These are phyloP conservation scores for Citrus sinensis DNA, from an alignment of 345 rosid genomes.

Conservation along the genomic window DVS_A1.0 CM039163.1:49164001-49164500, in stretches of 20 bases:
- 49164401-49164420: neutral
- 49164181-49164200: conserved; percentile 27
- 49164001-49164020: too few species aligned
- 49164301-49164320: conserved; percentile 19
- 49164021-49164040: too few species aligned
- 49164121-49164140: neutral
- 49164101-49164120: neutral
- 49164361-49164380: conserved; percentile 12
- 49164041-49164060: too few species aligned
- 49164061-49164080: too few species aligned
- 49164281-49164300: conserved; percentile 25
- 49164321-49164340: neutral
- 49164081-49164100: too few species aligned
- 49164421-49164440: neutral
- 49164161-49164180: neutral
- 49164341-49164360: conserved; percentile 10
- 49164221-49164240: conserved; percentile 27
- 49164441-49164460: neutral
- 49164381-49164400: neutral
- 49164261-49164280: conserved; percentile 24
- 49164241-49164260: conserved; percentile 24
- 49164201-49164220: conserved; percentile 41
- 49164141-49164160: conserved; percentile 28
- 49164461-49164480: neutral
- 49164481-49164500: neutral